Evolutionary conservation across 768 basidiomycete species (phyloP).

Genomic region (Pleurotus citrinopileatus): DNA sequence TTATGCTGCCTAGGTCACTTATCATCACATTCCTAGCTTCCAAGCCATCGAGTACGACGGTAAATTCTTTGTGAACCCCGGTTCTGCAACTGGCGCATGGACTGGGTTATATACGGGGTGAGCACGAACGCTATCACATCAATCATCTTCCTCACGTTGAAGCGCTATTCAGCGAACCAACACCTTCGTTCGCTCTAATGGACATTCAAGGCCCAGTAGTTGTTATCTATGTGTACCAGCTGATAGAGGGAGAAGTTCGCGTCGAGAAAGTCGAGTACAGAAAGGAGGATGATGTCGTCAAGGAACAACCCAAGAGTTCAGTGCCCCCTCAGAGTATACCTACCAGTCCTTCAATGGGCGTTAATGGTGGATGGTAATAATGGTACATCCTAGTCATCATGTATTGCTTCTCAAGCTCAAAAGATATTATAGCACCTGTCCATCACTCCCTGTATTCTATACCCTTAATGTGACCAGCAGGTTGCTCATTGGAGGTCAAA

Average conservation of each 20-base stretch:
- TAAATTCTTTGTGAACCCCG: constrained; percentile 95
- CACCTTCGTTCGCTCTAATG: constrained; percentile 95
- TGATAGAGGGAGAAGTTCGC: constrained; percentile 91
- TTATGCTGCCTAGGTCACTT: neutral
- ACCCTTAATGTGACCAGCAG: neutral
- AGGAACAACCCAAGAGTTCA: constrained; percentile 4
- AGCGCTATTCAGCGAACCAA: constrained; percentile 60
- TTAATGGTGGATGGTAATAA: constrained; percentile 2
- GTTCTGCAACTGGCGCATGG: constrained; percentile 95
- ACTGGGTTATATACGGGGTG: constrained; percentile 71
- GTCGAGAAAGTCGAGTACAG: constrained; percentile 84
- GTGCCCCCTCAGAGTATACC: constrained; percentile 10
- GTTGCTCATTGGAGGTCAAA: constrained; percentile 29
- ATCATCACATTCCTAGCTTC: constrained; percentile 50
- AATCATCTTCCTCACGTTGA: neutral
- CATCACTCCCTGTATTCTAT: too few species aligned
- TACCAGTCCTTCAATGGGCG: constrained; percentile 5
- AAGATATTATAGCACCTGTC: too few species aligned
- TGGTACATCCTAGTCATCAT: neutral
- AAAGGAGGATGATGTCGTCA: constrained; percentile 13
- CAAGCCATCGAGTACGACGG: constrained; percentile 91
- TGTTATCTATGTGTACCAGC: constrained; percentile 95
- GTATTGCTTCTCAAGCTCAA: neutral
- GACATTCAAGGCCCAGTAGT: constrained; percentile 97
- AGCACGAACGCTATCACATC: constrained; percentile 16